Base-by-base conservation (phyloP, 2,329 filamentous ascomycete genomes). In the Knoxdaviesia capensis region DNA sequence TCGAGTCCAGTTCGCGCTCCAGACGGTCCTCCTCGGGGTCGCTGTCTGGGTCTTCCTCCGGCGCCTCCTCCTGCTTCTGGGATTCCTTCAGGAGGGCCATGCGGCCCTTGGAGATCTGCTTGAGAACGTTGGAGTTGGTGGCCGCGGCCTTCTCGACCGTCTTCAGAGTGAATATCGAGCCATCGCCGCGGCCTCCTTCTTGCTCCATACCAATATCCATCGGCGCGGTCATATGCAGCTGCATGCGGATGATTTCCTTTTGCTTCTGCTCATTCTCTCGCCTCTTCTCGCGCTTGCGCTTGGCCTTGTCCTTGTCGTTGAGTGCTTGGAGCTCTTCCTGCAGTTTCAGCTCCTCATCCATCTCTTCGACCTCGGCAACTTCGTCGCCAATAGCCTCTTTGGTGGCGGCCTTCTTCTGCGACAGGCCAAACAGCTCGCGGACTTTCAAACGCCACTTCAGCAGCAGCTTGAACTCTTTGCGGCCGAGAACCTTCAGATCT, bases 171-270 rank as follows among this genome's bases (percentile, higher is more conserved):
- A 98, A 98, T 66, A 94, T 90, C 31, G 82, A 68, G 38, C 85
- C 82, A 36, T 85, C 77, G 29, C 84, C 87, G 40, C 73, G 66
- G 0, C 83, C 81, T 0, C 84, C 84, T 29, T 72, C 63, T 59
- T 90, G 85, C 55, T 94, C 90, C 62, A 93, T 73, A 53, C 90
- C 90, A 48, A 98, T 94, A 48, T 98, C 90, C 68, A 85, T 90
- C 6, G 90, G 90, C 1, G 86, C 82, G 2, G 79, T 80, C 90
- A 98, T 98, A 62, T 94, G 80, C 65, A 98, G 76, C 59, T 98
- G 90, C 80, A 98, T 80, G 33, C 90, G 77, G n/a, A 93, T 69
- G 46, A 96, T 85, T 49, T 96, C 90, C 51, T 83, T 90, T 51
- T 90, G 83, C 60, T 93, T 96, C 58, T 77, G 77, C 59, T 98